Conservation (phyloP, 2,329 filamentous ascomycete species). For the Alternaria metachromatica region DNA sequence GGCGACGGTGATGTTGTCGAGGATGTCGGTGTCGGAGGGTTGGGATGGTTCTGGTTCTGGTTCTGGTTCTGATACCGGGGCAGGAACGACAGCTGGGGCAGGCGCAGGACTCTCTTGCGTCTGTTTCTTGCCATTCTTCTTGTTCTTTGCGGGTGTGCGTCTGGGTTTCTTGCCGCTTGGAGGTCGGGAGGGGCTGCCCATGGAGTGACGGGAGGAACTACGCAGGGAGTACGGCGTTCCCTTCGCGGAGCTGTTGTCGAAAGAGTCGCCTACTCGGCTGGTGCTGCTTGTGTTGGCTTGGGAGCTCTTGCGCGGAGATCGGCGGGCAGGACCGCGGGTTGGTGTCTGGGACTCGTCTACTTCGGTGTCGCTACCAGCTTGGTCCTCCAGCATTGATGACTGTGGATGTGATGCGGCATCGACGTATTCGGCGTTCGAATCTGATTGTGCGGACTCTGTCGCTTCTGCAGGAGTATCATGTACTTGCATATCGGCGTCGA, state of each 20-base stretch:
- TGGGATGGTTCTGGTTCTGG: neutral
- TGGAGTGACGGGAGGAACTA: slow-evolving; percentile 37
- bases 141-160: slow-evolving; percentile 15
- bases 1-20: slow-evolving; percentile 52
- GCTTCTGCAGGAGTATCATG: slow-evolving; percentile 14
- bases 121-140: slow-evolving; percentile 10
- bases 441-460: slow-evolving; percentile 11
- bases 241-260: slow-evolving; percentile 28
- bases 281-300: slow-evolving; percentile 28
- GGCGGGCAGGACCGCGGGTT: neutral
- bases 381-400: neutral
- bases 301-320: slow-evolving; percentile 5
- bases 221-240: slow-evolving; percentile 31
- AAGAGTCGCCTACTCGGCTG: slow-evolving; percentile 48
- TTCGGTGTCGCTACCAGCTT: slow-evolving; percentile 27
- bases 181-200: slow-evolving; percentile 25
- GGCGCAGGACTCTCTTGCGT: neutral
- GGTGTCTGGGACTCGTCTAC: slow-evolving; percentile 28
- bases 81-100: neutral
- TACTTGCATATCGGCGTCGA: slow-evolving; percentile 44
- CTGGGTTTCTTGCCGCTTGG: slow-evolving; percentile 35
- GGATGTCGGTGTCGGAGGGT: slow-evolving; percentile 42
- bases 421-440: slow-evolving; percentile 30
- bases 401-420: slow-evolving; percentile 31
- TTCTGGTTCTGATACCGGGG: neutral